Evolutionary conservation across 1,284 basidiomycete species (phyloP), one percentile per base, ranked within the genome.

Genomic region (Cryptococcus neoformans): DNA sequence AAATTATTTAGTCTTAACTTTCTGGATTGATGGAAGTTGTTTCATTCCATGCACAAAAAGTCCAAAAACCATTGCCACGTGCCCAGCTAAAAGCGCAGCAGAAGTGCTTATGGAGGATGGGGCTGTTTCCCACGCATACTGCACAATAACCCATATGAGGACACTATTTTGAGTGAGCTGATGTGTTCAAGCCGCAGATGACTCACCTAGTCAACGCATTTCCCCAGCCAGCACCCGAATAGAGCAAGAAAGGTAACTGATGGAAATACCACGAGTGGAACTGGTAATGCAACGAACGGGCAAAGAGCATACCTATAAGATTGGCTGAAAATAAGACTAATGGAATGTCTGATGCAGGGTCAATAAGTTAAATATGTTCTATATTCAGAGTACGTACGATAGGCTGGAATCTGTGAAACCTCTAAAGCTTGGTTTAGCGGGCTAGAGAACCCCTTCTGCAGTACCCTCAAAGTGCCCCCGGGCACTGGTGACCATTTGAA

Each of bases 261-360:
- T 92, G 88, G 10, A 89, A 92, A 75, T 98, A 98, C 96, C 95
- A 99, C 4, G 89, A 87, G 75, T 97, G 97, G 78, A 99, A 99
- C 68, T 99, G 95, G 75, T 98, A 99, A 75, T 99, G 95, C 54
- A 99, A 79, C 12, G 93, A 96, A n/a, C 96, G 85, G 12, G 96
- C 90, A 73, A 90, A 97, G 4, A 90, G 66, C 38, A 99, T 88
- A 21, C 95, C 95, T 59, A 97, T 87, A 51, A 99, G 76, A 71
- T 98, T 99, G 12, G 89, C 89, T 1, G 91, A 93, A 80, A 92
- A 92, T 16, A 97, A 81, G 21, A 92, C 81, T 0, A 87, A 87
- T 9, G 87, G 83, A 41, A 91, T 83, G 70, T 91, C 94, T 96
- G 69, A 16, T 28, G 54, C 45, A 39, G 54, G 56, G 28, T 14